Base-by-base conservation (phyloP, 352 stramenopile genomes). In the Phytopythium litorale region DNA sequence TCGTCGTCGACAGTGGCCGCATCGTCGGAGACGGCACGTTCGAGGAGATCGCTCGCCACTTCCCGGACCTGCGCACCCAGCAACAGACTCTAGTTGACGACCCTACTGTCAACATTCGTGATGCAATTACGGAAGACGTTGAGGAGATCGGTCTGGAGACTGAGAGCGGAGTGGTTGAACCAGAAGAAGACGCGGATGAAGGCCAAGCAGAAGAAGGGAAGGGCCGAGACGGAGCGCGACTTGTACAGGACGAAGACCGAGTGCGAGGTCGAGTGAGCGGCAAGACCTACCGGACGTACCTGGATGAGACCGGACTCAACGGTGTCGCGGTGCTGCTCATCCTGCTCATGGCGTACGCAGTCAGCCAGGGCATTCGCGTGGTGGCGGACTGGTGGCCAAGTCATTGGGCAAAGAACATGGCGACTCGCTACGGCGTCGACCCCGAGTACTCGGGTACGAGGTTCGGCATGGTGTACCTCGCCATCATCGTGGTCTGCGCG, bases 1-100 rank as follows among this genome's bases (percentile, higher is more conserved):
- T 90, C 0, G 73, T 90, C 7, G 49, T 98, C 19, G 52, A 75
- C 12, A 64, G 94, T 42, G 91, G 90, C 9, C 43, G 54, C 9
- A 76, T 98, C 33, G 75, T 72, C 15, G 89, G 96, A 57, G 63
- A 85, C 40, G 92, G 91, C 1, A 77, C 68, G 13, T 97, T 79
- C 67, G 32, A 73, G 3, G 81, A 91, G 5, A 66, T 98, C 9
- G 67, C 79, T 33, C 68, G 48, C 8, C 65, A 37, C 21, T 72
- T 79, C 35, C 46, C 64, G 5, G 25, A 62, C 33, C 52, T 79
- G 37, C 8, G 40, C 51, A 45, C 63, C 30, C 54, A 59, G n/a
- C n/a, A 28, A 8, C 16, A 56, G 28, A 16, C 46, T 16, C 8
- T 32, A 1, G 46, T 19, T 52, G n/a, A 18, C 16, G 46, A 9